Evolutionary conservation across 495 filamentous ascomycete species (phyloP).

Genomic region (Penicillium mononematosum): DNA sequence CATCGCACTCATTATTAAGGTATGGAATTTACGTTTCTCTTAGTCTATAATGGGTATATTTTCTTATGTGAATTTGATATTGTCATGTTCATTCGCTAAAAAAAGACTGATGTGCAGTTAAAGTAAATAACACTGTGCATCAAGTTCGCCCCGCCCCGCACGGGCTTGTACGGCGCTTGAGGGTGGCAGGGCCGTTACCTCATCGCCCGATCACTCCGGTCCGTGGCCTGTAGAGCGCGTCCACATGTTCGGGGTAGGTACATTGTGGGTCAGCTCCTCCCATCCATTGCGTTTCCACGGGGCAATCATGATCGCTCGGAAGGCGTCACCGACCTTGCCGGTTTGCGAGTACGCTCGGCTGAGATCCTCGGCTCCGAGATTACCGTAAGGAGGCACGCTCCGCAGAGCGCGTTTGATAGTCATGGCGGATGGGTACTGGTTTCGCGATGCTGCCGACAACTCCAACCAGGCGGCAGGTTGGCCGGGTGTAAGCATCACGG

Average conservation of each 20-base stretch:
- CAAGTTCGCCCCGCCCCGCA: slow-evolving; percentile 59
- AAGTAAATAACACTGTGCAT: slow-evolving; percentile 31
- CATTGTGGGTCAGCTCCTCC: slow-evolving; percentile 43
- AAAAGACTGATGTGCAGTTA: slow-evolving; percentile 14
- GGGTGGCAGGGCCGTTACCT: slow-evolving; percentile 51
- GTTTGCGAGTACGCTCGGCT: slow-evolving; percentile 76
- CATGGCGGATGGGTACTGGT: slow-evolving; percentile 68
- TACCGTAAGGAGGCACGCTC: slow-evolving; percentile 66
- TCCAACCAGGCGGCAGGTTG: slow-evolving; percentile 75
- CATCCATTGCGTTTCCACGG: slow-evolving; percentile 74
- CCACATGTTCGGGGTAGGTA: slow-evolving; percentile 19
- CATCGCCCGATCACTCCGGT: background rate
- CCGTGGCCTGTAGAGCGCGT: background rate
- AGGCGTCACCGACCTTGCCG: slow-evolving; percentile 66
- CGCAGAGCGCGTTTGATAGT: slow-evolving; percentile 74
- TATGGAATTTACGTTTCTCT: slow-evolving; percentile 11
- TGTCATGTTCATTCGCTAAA: background rate
- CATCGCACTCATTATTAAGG: background rate
- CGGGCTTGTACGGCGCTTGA: slow-evolving; percentile 69
- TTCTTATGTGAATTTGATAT: background rate
- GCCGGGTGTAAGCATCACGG: slow-evolving; percentile 75
- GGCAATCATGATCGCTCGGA: slow-evolving; percentile 74
- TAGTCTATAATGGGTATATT: background rate
- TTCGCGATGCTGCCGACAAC: slow-evolving; percentile 57
- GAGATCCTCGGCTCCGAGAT: slow-evolving; percentile 65